A percentile compares a stretch with the other conserved stretches of the same genome.
Evolutionary conservation across 331 rosid species (phyloP).

Genomic region (Arachis monticola): DNA sequence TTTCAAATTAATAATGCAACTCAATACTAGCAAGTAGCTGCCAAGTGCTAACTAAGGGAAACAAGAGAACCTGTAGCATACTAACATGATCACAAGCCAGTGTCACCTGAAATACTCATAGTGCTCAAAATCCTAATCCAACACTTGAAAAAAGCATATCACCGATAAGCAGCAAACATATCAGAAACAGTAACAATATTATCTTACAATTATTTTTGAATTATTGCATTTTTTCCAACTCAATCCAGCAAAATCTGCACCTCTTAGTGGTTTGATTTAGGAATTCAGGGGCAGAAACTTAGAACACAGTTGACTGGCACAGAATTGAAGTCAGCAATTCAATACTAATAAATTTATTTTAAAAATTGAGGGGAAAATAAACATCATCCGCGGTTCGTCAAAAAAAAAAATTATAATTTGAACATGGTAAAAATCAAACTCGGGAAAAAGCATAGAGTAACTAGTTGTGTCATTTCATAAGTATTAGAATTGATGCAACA

Average conservation of each 20-base stretch:
- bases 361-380: not conserved
- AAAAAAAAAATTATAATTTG: not conserved
- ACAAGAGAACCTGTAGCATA: not conserved
- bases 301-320: not conserved
- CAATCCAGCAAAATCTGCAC: too few relatives aligned
- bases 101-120: too few relatives aligned
- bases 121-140: too few relatives aligned
- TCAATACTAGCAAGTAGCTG: conserved; percentile 11
- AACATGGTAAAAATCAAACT: not conserved
- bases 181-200: too few relatives aligned
- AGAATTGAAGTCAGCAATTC: not conserved
- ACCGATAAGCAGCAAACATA: too few relatives aligned
- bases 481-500: not conserved
- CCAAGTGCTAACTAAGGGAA: not conserved
- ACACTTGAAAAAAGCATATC: too few relatives aligned
- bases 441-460: not conserved
- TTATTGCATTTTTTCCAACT: too few relatives aligned
- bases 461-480: not conserved
- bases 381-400: not conserved
- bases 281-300: too few relatives aligned
- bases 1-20: not conserved
- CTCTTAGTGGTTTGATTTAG: too few relatives aligned
- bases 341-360: not conserved
- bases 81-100: not conserved
- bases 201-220: too few relatives aligned